Evolutionary conservation across 345 rosid species (phyloP), one percentile per base, ranked within the genome.

Genomic region (Sonneratia alba): DNA sequence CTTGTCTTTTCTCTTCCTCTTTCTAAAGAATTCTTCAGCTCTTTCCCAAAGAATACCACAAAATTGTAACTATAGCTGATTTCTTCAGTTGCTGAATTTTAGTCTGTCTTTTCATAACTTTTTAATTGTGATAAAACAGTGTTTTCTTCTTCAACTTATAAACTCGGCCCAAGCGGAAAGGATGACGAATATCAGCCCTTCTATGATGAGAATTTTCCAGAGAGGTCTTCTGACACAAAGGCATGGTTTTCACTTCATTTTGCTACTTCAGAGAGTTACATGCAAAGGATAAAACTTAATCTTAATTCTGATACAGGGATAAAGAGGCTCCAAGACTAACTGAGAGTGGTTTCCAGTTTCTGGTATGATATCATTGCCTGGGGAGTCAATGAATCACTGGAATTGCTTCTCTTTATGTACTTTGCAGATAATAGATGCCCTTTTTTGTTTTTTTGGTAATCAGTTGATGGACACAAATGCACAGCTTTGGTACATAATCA

Each of bases 381-480:
- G 36, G 36, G 22, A 36, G 16, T 43, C 22, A 10, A n/a, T 42
- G 70, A 42, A 8, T 6, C 55, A 34, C 37, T 34, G 1, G 18
- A 62, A 3, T 62, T 34, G 18, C 66, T 62, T 4, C 6, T 62
- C 37, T 53, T 53, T 53, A 15, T 53, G 59, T 19, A 47, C 15
- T 47, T 7, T 3, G 51, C 51, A 47, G 51, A 7, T 47, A 21
- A 53, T 53, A 53, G n/a, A 16, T 3, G 21, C 13, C 16, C 7
- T 14, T 3, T 22, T n/a, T 27, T 56, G 7, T 42, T 34, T 14
- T 62, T 24, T 34, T 4, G 32, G 15, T 34, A 62, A 62, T 62
- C 91, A 95, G 99, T 85, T 95, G 78, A 92, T 95, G 99, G 97
- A 95, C 75, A 95, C 99, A 82, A 90, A 89, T 85, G 90, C 97